Base-by-base conservation (phyloP, 1,284 basidiomycete species). In the Austropuccinia psidii region DNA sequence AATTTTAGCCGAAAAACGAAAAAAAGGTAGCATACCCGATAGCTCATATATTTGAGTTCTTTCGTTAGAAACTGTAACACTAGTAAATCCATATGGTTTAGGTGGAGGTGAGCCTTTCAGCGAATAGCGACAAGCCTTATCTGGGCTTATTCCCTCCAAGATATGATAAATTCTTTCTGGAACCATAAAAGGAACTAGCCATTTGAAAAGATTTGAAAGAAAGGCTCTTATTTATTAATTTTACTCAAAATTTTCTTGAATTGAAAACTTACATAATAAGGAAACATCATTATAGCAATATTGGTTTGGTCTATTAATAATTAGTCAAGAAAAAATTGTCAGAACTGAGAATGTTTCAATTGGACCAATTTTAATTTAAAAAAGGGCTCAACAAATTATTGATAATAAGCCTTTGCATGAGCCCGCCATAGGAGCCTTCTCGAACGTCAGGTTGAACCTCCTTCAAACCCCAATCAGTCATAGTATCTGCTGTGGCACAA, bases 391-490 rank as follows among this genome's bases (percentile, higher is more conserved):
- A 72, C 68, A 73, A 37, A 41, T 73, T 73, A 11, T 64, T 52
- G 35, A 60, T 37, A 13, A 73, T 73, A 19, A 73, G 19, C 41
- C 13, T 73, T 43, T 73, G 49, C 24, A 73, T 29, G 49, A 73
- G 52, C 2, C 70, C 70, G 43, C 70, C 70, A 60, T 73, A 73
- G 21, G 58, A 39, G 9, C 70, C 70, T 19, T 62, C 47, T 19
- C 58, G 47, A 41, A 49, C 43, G 43, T 73, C 70, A 21, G 70
- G 61, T 45, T 73, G 70, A 43, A 58, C 62, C n/a, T 73, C 70
- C 29, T 45, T 50, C 7, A 73, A 37, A 33, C 70, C 70, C 70
- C 70, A 73, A 62, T 73, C 70, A 4, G 70, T 73, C 49, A 73
- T 50, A 7, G 60, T 52, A 35, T 73, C 70, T 13, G 70, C 70